Conservation (phyloP, 1,284 basidiomycete genomes). For the Ceratobasidium sp. region DNA sequence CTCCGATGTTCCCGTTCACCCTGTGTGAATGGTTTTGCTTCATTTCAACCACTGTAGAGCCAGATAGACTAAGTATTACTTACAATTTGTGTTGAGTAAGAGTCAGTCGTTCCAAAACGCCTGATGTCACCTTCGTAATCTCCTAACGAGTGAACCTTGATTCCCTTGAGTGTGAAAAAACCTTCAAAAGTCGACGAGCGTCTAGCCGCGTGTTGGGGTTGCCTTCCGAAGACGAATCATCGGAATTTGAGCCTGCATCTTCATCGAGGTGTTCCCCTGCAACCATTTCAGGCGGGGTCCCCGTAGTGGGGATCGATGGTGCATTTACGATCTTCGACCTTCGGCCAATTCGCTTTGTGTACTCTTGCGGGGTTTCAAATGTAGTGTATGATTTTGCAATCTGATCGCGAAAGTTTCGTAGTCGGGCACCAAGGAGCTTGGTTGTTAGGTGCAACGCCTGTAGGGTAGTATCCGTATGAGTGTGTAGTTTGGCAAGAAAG, state of each 20-base stretch:
- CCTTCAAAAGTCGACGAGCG: background rate
- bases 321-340: background rate
- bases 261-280: no score
- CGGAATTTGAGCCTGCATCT: no score
- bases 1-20: slow-evolving; percentile 43
- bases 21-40: slow-evolving; percentile 15
- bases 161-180: slow-evolving; percentile 44
- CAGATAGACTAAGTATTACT: slow-evolving; percentile 33
- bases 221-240: no score
- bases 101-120: slow-evolving; percentile 48
- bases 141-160: slow-evolving; percentile 50
- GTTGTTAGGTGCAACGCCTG: slow-evolving; percentile 41
- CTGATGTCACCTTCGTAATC: slow-evolving; percentile 49
- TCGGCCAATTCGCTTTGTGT: slow-evolving; percentile 30
- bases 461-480: slow-evolving; percentile 46
- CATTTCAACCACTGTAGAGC: slow-evolving; percentile 4
- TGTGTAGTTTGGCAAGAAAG: slow-evolving; percentile 47
- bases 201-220: no score
- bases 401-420: slow-evolving; percentile 45
- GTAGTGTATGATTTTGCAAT: slow-evolving; percentile 47
- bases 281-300: background rate
- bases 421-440: slow-evolving; percentile 42
- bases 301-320: background rate
- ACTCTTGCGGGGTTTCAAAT: slow-evolving; percentile 9
- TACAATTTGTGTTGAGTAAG: slow-evolving; percentile 46